Evolutionary conservation across 2,329 filamentous ascomycete species (phyloP).

Genomic region (Phaeomoniella chlamydospora): DNA sequence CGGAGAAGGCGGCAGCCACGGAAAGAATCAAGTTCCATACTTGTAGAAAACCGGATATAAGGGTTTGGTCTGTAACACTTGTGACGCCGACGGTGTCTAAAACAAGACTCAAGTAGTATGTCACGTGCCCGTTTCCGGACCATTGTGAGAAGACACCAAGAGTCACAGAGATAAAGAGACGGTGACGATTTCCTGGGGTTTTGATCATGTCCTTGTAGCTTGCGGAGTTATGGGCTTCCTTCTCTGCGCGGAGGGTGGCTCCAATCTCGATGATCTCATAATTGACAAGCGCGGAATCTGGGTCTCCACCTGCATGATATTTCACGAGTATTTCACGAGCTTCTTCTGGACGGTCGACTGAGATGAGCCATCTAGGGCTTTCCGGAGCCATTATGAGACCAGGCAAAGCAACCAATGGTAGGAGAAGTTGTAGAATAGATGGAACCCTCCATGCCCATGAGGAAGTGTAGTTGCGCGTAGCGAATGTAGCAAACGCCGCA

Average conservation of each 20-base stretch:
- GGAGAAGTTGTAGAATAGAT: constrained; percentile 25
- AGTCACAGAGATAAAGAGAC: constrained; percentile 15
- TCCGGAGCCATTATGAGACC: constrained; percentile 16
- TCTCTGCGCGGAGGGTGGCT: constrained; percentile 39
- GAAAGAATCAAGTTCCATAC: constrained; percentile 40
- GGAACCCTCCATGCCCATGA: constrained; percentile 33
- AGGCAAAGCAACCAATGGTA: constrained; percentile 11
- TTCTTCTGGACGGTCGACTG: constrained; percentile 12
- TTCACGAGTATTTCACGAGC: constrained; percentile 17
- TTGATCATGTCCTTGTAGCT: constrained; percentile 15
- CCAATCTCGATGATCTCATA: constrained; percentile 48
- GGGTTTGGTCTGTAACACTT: constrained; percentile 17
- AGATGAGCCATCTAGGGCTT: constrained; percentile 10
- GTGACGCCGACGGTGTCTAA: constrained; percentile 22
- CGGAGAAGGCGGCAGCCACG: constrained; percentile 38
- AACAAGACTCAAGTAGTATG: constrained; percentile 20
- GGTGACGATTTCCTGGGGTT: constrained; percentile 17
- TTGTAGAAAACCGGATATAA: constrained; percentile 22
- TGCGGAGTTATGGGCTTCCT: constrained; percentile 34
- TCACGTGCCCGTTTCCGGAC: constrained; percentile 18
- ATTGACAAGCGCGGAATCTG: constrained; percentile 35
- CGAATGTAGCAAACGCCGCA: constrained; percentile 25
- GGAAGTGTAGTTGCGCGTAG: constrained; percentile 19
- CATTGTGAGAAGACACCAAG: constrained; percentile 23
- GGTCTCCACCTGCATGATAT: constrained; percentile 39